These are phyloP conservation scores for Leishmania amazonensis DNA, from an alignment of 208 protist genomes.

Conservation along the genomic window DNA sequence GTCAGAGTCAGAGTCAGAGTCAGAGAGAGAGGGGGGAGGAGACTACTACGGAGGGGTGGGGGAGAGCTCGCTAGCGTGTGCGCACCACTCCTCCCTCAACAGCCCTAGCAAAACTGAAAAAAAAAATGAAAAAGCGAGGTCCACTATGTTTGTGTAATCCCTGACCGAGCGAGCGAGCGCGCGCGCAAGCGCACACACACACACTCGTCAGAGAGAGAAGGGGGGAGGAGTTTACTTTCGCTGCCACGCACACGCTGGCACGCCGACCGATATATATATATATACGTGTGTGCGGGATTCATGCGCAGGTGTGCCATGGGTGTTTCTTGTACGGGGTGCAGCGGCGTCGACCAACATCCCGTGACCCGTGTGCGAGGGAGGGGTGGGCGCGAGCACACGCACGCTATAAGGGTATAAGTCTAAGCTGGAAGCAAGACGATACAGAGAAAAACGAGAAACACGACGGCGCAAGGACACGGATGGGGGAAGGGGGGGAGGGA, in stretches of 20 bases:
- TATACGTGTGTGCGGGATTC: too few species aligned
- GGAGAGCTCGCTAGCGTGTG: neutral
- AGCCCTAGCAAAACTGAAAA: neutral
- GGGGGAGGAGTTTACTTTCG: neutral
- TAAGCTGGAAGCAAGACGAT: neutral
- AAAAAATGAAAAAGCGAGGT: too few species aligned
- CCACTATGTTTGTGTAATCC: neutral
- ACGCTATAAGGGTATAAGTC: too few species aligned
- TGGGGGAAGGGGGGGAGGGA: too few species aligned
- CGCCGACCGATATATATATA: neutral
- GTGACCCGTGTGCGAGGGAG: neutral
- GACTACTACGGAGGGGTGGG: neutral
- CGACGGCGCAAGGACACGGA: neutral
- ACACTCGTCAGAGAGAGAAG: neutral
- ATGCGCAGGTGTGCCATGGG: neutral
- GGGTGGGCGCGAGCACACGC: neutral
- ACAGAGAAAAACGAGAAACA: neutral
- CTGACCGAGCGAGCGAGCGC: neutral
- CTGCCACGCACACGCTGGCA: neutral
- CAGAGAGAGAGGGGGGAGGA: too few species aligned
- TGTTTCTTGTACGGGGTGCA: too few species aligned
- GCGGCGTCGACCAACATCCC: too few species aligned
- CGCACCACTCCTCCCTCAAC: neutral
- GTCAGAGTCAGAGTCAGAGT: too few species aligned
- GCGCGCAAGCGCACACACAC: neutral